Evolutionary conservation across 345 rosid species (phyloP), one percentile per base, ranked within the genome.

Genomic region (Arabis alpina): DNA sequence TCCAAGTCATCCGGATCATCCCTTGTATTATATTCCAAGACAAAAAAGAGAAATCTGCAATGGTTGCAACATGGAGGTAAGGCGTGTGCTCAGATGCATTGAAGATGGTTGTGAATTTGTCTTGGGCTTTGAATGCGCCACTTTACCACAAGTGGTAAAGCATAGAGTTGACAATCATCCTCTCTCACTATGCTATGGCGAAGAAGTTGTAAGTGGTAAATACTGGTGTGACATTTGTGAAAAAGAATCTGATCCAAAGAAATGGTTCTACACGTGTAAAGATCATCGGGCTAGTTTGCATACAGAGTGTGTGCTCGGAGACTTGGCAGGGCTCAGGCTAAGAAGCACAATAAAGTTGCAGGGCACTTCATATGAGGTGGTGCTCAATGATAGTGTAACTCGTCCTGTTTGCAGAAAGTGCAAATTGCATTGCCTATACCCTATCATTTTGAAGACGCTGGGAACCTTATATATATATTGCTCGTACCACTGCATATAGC

Each of bases 221-320:
- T 65, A n/a, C 2, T 65, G 60, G 60, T 65, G 70, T 52, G 70
- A 51, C 4, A 30, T 51, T 13, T 65, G 70, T 52, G 70, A 19
- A 19, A 19, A 19, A 19, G 23, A 19, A 19, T 19, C 23, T 19
- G 23, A 19, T 19, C 23, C 23, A 19, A 19, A 19, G 23, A 19
- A 19, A 19, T 19, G 23, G 23, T 19, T 19, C 23, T 19, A 19
- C 23, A 19, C 23, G 23, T 19, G 23, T 19, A 19, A 19, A 19
- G 23, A 19, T 19, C 23, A 19, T 19, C 23, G 23, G 23, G 23
- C 23, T 19, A 19, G 23, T 19, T 19, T 19, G 23, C 23, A 19
- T 19, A 19, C 23, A 52, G 9, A 24, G 23, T 19, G 1, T 19
- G 23, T 19, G 23, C 23, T 19, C 23, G 23, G 23, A 19, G 23